Base-by-base conservation (phyloP, 1,284 basidiomycete species). In the Heimioporus punctisporus region DNA sequence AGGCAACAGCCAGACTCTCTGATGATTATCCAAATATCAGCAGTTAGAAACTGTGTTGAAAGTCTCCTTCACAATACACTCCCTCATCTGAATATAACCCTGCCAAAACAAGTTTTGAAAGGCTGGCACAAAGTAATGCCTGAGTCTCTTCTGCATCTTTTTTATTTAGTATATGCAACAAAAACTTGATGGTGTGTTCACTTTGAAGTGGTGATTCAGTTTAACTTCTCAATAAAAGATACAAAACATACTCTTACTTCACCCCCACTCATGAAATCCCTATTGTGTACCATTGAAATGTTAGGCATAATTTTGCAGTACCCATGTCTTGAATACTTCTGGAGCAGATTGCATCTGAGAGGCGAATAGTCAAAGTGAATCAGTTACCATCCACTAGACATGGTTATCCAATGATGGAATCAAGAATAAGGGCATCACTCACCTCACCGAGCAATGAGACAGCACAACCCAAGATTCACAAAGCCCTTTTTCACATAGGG, bases 221-320 rank as follows among this genome's bases (percentile, higher is more conserved):
- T 23, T 43, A 17, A 5, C 9, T n/a, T 15, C 21, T n/a, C 6
- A 15, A 34, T 6, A 3, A 47, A 12, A 40, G 23, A 42, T 19
- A 19, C 30, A 31, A 27, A 39, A 50, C 54, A 6, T 57, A 87
- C 86, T 47, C 80, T 77, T 7, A 79, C 73, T n/a, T 78, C 82
- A 2, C 73, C 79, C 23, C 78, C 80, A 42, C 78, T 80, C 59
- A 93, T 78, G 67, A 92, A 91, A 50, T 88, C 85, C 48, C 84
- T 80, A 54, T 95, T 93, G 65, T 98, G 93, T 51, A 95, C 86
- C 79, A 97, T 89, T 59, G 98, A 74, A 54, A 98, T 74, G 70
- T 98, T 97, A 98, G 96, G 21, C 52, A 95, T 84, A 65, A 96
- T 90, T 17, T 97, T 76, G 5, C 95, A 87, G 91, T 89, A n/a